Percentiles rank a stretch among this genome's conserved stretches.
These are phyloP conservation scores for Xerocomellus amylosporus DNA, from an alignment of 768 basidiomycete species.

Conservation along the genomic window DNA sequence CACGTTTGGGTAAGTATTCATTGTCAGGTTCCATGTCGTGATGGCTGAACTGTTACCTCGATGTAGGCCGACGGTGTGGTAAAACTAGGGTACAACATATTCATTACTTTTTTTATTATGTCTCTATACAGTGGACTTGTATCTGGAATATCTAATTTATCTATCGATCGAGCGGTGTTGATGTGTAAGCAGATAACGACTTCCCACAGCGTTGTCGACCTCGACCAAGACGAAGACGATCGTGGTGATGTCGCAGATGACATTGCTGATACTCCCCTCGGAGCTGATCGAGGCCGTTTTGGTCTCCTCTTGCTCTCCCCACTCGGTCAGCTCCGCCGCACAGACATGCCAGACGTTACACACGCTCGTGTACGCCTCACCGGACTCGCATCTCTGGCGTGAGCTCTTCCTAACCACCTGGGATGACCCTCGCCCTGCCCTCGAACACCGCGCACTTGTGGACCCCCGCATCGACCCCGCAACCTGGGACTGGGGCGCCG, in stretches of 20 bases:
- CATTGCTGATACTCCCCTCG: conserved; percentile 31
- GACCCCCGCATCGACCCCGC: conserved; percentile 22
- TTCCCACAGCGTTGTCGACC: conserved; percentile 1
- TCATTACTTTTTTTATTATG: no score
- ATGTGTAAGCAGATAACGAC: neutral
- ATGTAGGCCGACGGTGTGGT: conserved; percentile 15
- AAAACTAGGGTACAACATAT: no score
- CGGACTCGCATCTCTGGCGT: conserved; percentile 45
- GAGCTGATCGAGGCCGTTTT: conserved; percentile 44
- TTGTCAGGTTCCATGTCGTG: neutral
- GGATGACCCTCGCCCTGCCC: conserved; percentile 46
- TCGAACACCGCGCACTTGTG: conserved; percentile 24
- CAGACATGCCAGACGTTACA: conserved; percentile 37
- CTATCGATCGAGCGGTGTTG: no score
- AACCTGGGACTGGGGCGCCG: conserved; percentile 22
- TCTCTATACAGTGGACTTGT: no score
- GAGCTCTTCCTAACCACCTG: conserved; percentile 47
- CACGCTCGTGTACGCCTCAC: conserved; percentile 35
- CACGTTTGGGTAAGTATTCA: conserved; percentile 27
- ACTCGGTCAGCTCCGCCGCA: conserved; percentile 36
- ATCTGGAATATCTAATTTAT: no score
- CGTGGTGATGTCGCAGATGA: neutral
- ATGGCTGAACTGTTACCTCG: neutral
- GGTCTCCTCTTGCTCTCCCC: conserved; percentile 23
- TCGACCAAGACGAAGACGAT: neutral